Evolutionary conservation across 148 eudicot species (phyloP), one percentile per base, ranked within the genome.

Genomic region (Chenopodium suecicum): DNA sequence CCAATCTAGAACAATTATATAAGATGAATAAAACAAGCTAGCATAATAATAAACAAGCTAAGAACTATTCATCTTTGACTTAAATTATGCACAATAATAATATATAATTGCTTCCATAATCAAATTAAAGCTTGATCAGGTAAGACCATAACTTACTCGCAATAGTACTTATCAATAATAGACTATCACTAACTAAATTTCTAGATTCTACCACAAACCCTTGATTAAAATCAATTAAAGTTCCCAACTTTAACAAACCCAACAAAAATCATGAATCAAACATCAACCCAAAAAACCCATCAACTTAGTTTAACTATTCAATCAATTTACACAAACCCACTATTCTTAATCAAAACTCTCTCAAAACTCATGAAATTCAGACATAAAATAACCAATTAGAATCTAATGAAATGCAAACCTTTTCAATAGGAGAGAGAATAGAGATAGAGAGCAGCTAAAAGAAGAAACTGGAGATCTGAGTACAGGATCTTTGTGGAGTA

Each of bases 401-500:
- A 17, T 1, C 17, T 5, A 44, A 22, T 44, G 27, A 29, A 74
- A 50, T 1, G n/a, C 62, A 48, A 50, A 74, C 64, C 77, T 74
- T 27, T 27, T 25, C 17, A 74, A 31, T 69, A 52, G 56, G 54
- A 44, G 77, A 58, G 60, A 56, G 41, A 31, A 6, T 41, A 82
- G 23, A 50, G 6, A 29, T 8, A 76, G 10, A 52, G 14, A 31
- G 72, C 29, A 80, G 70, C 81, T 64, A 83, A 74, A 71, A 64
- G 82, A 85, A 74, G 82, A 79, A 68, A 79, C 65, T 32, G 44
- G 79, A 84, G 84, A 81, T 77, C 79, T 84, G 41, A 52, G 47
- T 69, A 29, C 69, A 54, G 22, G 54, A 70, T 31, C 9, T 72
- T 52, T 22, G 79, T 77, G 44, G 52, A 68, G 64, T 32, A 14